Percentiles rank a stretch among this genome's conserved stretches.
Conservation (phyloP, 164 flowering plant genomes). For the Platanus orientalis region DNA sequence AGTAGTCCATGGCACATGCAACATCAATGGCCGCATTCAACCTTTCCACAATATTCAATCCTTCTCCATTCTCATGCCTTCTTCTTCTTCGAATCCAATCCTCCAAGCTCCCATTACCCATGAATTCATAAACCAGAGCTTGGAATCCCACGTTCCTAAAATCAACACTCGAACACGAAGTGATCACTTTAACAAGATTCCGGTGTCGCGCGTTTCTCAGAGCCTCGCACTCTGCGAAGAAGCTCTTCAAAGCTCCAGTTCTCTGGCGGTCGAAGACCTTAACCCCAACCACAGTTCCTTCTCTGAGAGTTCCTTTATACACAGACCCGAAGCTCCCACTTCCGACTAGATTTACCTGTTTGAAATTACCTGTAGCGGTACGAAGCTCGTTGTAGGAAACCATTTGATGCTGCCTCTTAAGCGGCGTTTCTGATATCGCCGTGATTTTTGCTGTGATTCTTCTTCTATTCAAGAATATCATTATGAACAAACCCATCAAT, state of each 20-base stretch:
- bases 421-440: background rate
- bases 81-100: constrained; percentile 32
- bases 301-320: constrained; percentile 10
- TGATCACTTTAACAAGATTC: constrained; percentile 8
- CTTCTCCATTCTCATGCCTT: constrained; percentile 14
- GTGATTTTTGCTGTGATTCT: background rate
- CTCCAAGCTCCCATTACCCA: too few species aligned
- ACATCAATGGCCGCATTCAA: constrained; percentile 30
- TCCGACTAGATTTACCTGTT: constrained; percentile 24
- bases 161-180: constrained; percentile 36
- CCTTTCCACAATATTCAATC: constrained; percentile 25
- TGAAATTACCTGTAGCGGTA: constrained; percentile 27
- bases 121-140: constrained; percentile 19
- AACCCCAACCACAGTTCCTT: constrained; percentile 20
- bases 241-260: constrained; percentile 23
- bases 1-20: constrained; percentile 34
- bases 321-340: too few species aligned
- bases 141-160: constrained; percentile 21
- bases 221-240: too few species aligned
- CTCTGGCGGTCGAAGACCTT: constrained; percentile 25
- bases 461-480: background rate
- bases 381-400: constrained; percentile 28
- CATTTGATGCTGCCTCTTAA: constrained; percentile 12
- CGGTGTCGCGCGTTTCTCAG: constrained; percentile 42
- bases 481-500: background rate